Evolutionary conservation across 208 protist species (phyloP).

Genomic region (Trypanosoma cruzi): DNA sequence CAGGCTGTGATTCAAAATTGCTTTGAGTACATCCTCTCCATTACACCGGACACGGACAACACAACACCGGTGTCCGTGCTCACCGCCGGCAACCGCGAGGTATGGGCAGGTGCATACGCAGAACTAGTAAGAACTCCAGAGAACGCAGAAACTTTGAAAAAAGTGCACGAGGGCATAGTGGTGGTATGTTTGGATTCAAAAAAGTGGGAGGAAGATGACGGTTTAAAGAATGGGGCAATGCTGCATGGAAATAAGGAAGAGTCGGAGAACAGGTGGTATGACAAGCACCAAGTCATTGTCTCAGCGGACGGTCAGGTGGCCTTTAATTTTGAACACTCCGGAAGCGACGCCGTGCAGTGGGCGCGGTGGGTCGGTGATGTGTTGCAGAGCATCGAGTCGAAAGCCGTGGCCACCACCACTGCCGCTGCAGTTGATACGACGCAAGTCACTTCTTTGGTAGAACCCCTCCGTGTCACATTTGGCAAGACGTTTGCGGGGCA

Average conservation of each 20-base stretch:
- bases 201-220: constrained; percentile 45
- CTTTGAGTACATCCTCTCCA: constrained; percentile 76
- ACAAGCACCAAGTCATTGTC: constrained; percentile 93
- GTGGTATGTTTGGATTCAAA: constrained; percentile 80
- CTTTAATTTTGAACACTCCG: constrained; percentile 88
- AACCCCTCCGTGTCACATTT: constrained; percentile 72
- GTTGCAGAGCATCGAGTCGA: constrained; percentile 29
- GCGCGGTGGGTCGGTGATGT: constrained; percentile 79
- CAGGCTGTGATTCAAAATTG: constrained; percentile 55
- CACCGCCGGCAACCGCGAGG: constrained; percentile 70
- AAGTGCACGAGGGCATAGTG: constrained; percentile 73
- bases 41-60: constrained; percentile 83
- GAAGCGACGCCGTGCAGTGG: constrained; percentile 85
- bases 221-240: constrained; percentile 47
- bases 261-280: constrained; percentile 92
- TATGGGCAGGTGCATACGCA: constrained; percentile 82
- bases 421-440: constrained; percentile 39
- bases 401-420: constrained; percentile 13
- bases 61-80: constrained; percentile 82
- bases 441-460: constrained; percentile 38
- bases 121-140: constrained; percentile 78
- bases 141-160: constrained; percentile 67
- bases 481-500: constrained; percentile 81
- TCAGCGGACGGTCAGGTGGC: constrained; percentile 81
- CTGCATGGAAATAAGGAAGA: constrained; percentile 79